Percentiles rank a stretch among this genome's conserved stretches.
These are phyloP conservation scores for Pythium monospermum DNA, from an alignment of 352 stramenopile genomes.

Conservation along the genomic window DNA sequence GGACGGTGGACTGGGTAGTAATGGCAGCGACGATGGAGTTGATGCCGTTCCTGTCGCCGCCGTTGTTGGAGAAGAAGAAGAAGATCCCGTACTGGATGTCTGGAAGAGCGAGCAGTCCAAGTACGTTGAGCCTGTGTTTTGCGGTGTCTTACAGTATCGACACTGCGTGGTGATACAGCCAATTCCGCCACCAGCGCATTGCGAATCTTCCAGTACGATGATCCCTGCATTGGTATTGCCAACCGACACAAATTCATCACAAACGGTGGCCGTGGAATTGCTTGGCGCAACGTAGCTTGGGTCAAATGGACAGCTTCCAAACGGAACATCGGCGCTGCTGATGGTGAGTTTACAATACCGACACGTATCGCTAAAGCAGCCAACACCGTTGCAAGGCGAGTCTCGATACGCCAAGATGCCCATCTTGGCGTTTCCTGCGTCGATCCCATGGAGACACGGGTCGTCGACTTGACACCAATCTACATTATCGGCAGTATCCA, in stretches of 20 bases:
- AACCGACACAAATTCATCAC: conserved; percentile 2
- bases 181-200: conserved; percentile 6
- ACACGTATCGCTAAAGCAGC: conserved; percentile 27
- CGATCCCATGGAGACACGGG: conserved; percentile 27
- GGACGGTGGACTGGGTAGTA: not conserved
- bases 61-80: not conserved
- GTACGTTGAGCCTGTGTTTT: conserved; percentile 13
- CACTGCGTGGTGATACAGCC: conserved; percentile 26
- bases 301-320: conserved; percentile 32
- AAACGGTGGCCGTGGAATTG: not conserved
- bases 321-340: conserved; percentile 22
- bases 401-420: conserved; percentile 29
- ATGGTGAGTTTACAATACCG: conserved; percentile 35
- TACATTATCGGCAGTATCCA: conserved; percentile 7
- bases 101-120: conserved; percentile 7
- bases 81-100: not conserved
- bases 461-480: conserved; percentile 34
- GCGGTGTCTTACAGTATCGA: conserved; percentile 17
- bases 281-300: conserved; percentile 1
- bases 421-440: conserved; percentile 27
- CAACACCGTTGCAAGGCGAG: conserved; percentile 23
- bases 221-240: conserved; percentile 9
- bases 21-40: not conserved
- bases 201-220: conserved; percentile 12
- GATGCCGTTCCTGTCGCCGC: not conserved